Evolutionary conservation across 202 grass and related monocot species (phyloP), one percentile per base, ranked within the genome.

Genomic region (Schoenoplectus triqueter): DNA sequence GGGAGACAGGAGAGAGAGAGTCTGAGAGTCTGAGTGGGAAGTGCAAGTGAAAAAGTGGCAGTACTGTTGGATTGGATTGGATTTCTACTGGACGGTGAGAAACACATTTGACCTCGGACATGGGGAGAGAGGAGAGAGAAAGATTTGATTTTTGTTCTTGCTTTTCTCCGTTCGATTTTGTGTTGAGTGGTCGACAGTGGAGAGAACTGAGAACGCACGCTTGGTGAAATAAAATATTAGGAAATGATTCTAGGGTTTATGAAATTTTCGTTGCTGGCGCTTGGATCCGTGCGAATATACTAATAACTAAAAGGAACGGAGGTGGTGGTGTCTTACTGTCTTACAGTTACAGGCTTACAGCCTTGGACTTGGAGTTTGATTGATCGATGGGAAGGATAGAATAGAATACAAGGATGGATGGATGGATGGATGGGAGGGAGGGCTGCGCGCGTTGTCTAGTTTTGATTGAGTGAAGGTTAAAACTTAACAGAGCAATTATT

Each of bases 231-330:
- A 0, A 3, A 10, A 74, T 3, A 59, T 59, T 59, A 15, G 13
- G 56, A 59, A 59, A 15, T 59, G 56, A 15, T 15, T 22, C 20
- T 22, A 2, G 6, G 49, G 18, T 55, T 70, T 52, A 13, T 69
- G 6, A 65, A 65, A 65, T 66, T 49, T 72, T 20, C 17, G 44
- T 2, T 72, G 2, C 1, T 10, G 4, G 44, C 18, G 40, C 3
- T 82, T 82, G 4, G 62, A 66, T 82, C 61, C n/a, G 42, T 66
- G 80, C 62, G 80, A 67, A 82, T 82, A 64, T 15, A 44, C 39
- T 68, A 82, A 17, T 39, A 82, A 50, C 22, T 78, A 14, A 78
- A 42, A 7, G 2, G 10, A 6, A 2, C 13, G n/a, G 71, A 73
- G 69, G 69, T 73, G 50, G 21, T 55, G 50, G 31, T 31, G 31